These are phyloP conservation scores for Talaromyces pinophilus DNA, from an alignment of 2,329 filamentous ascomycete species.

Conservation along the genomic window DNA sequence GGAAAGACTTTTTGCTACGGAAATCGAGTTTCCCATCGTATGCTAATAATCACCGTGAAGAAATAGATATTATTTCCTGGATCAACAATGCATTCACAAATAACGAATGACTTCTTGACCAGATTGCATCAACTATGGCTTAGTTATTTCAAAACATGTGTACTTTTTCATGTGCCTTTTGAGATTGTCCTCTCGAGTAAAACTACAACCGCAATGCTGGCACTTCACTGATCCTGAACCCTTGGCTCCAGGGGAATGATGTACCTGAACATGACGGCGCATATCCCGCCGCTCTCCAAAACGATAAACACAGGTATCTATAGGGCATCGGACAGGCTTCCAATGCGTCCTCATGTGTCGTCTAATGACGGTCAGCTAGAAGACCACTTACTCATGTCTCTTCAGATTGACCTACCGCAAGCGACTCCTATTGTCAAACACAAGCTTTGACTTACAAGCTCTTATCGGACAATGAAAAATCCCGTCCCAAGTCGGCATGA, in stretches of 20 bases:
- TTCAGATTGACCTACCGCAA: slow-evolving; percentile 6
- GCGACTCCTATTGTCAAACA: not conserved
- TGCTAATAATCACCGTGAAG: not conserved
- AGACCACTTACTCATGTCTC: not conserved
- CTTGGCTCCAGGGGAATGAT: not conserved
- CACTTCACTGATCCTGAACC: not conserved
- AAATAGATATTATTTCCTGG: not conserved
- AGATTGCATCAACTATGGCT: not conserved
- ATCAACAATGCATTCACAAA: slow-evolving; percentile 10
- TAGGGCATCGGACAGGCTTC: slow-evolving; percentile 6
- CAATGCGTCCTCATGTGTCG: slow-evolving; percentile 7
- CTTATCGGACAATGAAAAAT: slow-evolving; percentile 12
- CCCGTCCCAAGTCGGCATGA: slow-evolving; percentile 4
- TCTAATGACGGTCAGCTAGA: slow-evolving; percentile 16
- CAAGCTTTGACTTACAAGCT: slow-evolving; percentile 11
- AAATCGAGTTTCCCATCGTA: not conserved
- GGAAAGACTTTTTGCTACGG: not conserved
- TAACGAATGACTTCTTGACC: not conserved
- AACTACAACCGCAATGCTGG: slow-evolving; percentile 2
- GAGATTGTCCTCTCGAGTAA: slow-evolving; percentile 7
- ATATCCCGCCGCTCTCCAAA: not conserved
- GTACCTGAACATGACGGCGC: slow-evolving; percentile 5
- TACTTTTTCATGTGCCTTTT: not conserved
- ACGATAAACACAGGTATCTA: not conserved
- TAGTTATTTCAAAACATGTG: not conserved